Conservation (phyloP, 2,329 filamentous ascomycete species). For the Sphaerostilbella broomeana region DNA sequence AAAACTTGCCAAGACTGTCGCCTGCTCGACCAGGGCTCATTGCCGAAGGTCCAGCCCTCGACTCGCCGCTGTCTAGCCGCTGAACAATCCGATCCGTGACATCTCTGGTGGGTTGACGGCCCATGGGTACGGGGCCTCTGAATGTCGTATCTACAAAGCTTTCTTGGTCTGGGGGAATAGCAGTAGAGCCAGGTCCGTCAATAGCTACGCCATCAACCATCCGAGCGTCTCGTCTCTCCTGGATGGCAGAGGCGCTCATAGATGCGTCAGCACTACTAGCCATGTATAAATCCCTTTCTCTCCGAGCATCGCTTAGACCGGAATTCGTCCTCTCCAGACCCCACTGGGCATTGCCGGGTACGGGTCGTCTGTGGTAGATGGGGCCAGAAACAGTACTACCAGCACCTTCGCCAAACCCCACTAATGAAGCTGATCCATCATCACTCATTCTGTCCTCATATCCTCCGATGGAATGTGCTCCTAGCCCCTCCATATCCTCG, state of each 20-base stretch:
- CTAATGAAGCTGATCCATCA: constrained; percentile 74
- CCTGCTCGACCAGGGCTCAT: constrained; percentile 39
- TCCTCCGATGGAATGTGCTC: constrained; percentile 41
- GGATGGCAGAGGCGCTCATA: constrained; percentile 38
- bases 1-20: constrained; percentile 50
- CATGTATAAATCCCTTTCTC: constrained; percentile 29
- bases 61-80: constrained; percentile 47
- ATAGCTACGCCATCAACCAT: constrained; percentile 61
- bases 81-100: constrained; percentile 59
- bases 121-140: constrained; percentile 46
- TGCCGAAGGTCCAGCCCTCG: constrained; percentile 29
- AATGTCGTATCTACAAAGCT: constrained; percentile 59
- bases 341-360: constrained; percentile 38
- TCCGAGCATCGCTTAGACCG: constrained; percentile 42
- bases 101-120: constrained; percentile 35
- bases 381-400: constrained; percentile 78
- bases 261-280: constrained; percentile 34
- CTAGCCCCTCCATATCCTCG: constrained; percentile 42
- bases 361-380: constrained; percentile 52
- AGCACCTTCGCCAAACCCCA: constrained; percentile 89
- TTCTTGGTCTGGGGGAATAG: constrained; percentile 42
- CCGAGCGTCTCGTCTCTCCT: constrained; percentile 53
- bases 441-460: constrained; percentile 74
- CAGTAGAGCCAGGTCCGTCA: constrained; percentile 44
- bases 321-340: constrained; percentile 46